Conservation (phyloP, 495 filamentous ascomycete genomes). For the Neurospora hispaniola region DNA sequence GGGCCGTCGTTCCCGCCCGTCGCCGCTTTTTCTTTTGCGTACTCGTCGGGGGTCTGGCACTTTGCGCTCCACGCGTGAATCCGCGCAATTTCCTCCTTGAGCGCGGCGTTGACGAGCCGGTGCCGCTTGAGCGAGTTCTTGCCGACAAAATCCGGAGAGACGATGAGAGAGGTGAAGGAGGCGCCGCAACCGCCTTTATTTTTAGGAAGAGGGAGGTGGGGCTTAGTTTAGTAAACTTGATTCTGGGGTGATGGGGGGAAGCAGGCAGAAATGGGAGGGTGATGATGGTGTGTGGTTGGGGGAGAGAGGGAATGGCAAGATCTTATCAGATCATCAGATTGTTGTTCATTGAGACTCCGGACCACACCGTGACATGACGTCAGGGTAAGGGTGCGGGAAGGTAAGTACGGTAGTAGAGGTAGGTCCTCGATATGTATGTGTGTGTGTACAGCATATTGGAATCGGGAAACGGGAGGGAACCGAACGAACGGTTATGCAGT, state of each 20-base stretch:
- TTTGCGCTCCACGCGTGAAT: constrained; percentile 99
- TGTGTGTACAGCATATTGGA: background rate
- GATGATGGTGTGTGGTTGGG: too few relatives aligned
- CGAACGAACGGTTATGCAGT: background rate
- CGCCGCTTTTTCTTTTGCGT: constrained; percentile 53
- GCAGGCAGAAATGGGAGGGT: too few relatives aligned
- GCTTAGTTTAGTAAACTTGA: too few relatives aligned
- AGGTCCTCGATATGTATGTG: too few relatives aligned
- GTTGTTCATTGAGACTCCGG: background rate
- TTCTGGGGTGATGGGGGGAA: too few relatives aligned
- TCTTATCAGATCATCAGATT: background rate
- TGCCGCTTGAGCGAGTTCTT: constrained; percentile 83
- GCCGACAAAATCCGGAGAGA: constrained; percentile 75
- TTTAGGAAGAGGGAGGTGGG: too few relatives aligned
- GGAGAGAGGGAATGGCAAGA: too few relatives aligned
- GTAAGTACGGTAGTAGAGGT: too few relatives aligned
- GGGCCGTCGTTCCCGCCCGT: constrained; percentile 23
- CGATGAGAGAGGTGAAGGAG: constrained; percentile 85
- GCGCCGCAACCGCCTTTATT: constrained; percentile 81
- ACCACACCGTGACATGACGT: constrained; percentile 12
- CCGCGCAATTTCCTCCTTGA: constrained; percentile 86
- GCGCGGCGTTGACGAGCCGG: constrained; percentile 73
- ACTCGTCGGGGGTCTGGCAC: constrained; percentile 93
- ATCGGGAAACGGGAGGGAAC: background rate
- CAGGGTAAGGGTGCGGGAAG: background rate